Base-by-base conservation (phyloP, 2,329 filamentous ascomycete genomes). In the Hawksworthiomyces lignivorus region DNA sequence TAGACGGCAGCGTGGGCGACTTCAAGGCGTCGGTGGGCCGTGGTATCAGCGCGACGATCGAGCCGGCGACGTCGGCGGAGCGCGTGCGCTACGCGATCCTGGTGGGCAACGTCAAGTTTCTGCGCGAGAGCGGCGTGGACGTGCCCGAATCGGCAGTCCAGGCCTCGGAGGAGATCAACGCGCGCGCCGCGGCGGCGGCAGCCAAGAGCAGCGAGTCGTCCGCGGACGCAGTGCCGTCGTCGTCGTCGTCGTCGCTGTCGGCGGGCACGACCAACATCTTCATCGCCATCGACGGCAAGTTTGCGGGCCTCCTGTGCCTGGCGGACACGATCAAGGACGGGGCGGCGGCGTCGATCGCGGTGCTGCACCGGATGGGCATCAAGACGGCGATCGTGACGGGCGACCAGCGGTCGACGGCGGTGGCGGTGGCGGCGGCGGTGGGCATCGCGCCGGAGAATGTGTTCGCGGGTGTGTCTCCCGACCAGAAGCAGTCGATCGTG, bases 341-440 rank as follows among this genome's bases (percentile, higher is more conserved):
- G 18, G 89, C 92, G 1, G 75, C 78, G 5, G 87, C 87, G 9
- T 77, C 87, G 8, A 82, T 98, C 45, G 69, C 83, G 8, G 89
- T 90, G 4, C 75, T 98, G 30, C 80, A 85, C 58, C 78, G 76
- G 47, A 87, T 97, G 77, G 83, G 84, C 18, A 82, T 97, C 62
- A 82, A 82, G 53, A 87, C 86, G 10, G 87, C 88, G 36, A 88
- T 98, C 52, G 87, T 98, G 9, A 98, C 92, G 0, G 92, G 92
- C 45, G 92, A 98, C 63, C 88, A 94, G 54, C 77, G 76, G 29
- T 78, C 84, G 22, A 90, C 92, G 1, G 92, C 92, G 1, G 64
- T 88, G 1, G 82, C 87, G 12, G 88, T 97, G 28, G 92, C 90
- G 3, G 70, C 76, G 1, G 75, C 82, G 5, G 86, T 97, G 17